Conservation (phyloP, 2,329 filamentous ascomycete genomes). For the Phoma sp. region DNA sequence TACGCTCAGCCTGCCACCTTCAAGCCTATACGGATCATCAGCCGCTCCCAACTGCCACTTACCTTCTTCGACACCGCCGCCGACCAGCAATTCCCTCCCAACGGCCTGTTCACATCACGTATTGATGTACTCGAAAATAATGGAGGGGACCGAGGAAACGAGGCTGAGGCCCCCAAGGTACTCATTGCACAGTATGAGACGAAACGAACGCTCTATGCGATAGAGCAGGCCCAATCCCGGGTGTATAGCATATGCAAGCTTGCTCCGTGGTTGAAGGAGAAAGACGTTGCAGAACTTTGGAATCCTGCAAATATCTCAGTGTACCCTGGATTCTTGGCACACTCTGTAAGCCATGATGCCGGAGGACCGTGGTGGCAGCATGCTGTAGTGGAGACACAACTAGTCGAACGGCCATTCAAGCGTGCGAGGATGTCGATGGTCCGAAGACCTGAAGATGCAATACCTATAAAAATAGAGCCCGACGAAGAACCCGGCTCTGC, state of each 20-base stretch:
- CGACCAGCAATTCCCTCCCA: constrained; percentile 30
- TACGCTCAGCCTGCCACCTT: constrained; percentile 41
- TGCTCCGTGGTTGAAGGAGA: constrained; percentile 69
- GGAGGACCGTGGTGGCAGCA: constrained; percentile 43
- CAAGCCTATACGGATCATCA: constrained; percentile 45
- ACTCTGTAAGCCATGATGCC: background rate
- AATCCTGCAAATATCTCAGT: constrained; percentile 45
- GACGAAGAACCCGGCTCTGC: background rate
- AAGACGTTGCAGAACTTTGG: constrained; percentile 54
- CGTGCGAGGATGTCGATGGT: constrained; percentile 43
- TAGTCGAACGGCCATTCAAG: constrained; percentile 26
- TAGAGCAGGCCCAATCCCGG: constrained; percentile 69
- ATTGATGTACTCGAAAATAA: constrained; percentile 43
- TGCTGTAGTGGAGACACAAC: constrained; percentile 31
- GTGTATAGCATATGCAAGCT: constrained; percentile 75
- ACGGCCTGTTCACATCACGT: constrained; percentile 45
- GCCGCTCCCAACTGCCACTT: constrained; percentile 47
- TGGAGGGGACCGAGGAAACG: constrained; percentile 13
- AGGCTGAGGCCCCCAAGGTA: constrained; percentile 26
- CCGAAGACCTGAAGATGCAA: constrained; percentile 22
- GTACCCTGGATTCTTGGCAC: constrained; percentile 66
- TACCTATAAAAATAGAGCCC: constrained; percentile 11
- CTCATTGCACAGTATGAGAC: constrained; percentile 46
- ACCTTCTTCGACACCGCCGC: constrained; percentile 47
- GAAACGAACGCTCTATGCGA: constrained; percentile 80